phyloP scores from a whole-genome alignment of 768 basidiomycete species.

The Lyophyllum semitale region DNA sequence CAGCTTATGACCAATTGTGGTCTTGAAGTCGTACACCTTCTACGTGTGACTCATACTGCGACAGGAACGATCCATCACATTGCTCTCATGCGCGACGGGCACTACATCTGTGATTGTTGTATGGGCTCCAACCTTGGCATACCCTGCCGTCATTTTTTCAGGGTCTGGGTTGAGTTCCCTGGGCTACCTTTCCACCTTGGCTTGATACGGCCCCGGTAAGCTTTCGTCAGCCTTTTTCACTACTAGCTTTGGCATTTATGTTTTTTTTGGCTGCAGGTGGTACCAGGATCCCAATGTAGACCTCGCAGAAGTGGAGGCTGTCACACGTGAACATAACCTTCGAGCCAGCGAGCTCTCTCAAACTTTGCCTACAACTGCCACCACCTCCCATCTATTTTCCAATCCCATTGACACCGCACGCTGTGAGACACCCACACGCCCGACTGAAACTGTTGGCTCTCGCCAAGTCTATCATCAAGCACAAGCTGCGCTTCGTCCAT shows the following conservation, averaged over 20 bases:
- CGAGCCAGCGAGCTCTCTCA: background rate
- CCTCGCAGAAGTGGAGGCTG: background rate
- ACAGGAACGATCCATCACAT: constrained; percentile 21
- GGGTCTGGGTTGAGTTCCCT: constrained; percentile 11
- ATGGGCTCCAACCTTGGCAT: constrained; percentile 28
- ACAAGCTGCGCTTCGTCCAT: constrained; percentile 18
- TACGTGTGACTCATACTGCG: constrained; percentile 17
- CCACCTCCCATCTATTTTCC: background rate
- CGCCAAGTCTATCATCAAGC: constrained; percentile 21
- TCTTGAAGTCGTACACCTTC: constrained; percentile 18
- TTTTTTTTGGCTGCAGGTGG: constrained; percentile 13
- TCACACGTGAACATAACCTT: background rate
- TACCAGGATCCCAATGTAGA: constrained; percentile 15
- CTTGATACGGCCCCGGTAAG: constrained; percentile 21
- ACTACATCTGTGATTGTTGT: constrained; percentile 28
- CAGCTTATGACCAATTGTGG: constrained; percentile 13
- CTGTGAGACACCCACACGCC: constrained; percentile 5
- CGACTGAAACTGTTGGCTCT: constrained; percentile 18
- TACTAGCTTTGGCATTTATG: background rate
- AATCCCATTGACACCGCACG: constrained; percentile 1
- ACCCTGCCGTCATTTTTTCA: constrained; percentile 26
- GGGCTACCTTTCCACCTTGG: constrained; percentile 25
- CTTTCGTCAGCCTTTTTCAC: background rate
- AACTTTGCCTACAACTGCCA: background rate
- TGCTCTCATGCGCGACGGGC: constrained; percentile 18